A percentile compares a stretch with the other conserved stretches of the same genome.
These are phyloP conservation scores for Papiliotrema flavescens DNA, from an alignment of 1,284 basidiomycete species.

Conservation along the genomic window DNA sequence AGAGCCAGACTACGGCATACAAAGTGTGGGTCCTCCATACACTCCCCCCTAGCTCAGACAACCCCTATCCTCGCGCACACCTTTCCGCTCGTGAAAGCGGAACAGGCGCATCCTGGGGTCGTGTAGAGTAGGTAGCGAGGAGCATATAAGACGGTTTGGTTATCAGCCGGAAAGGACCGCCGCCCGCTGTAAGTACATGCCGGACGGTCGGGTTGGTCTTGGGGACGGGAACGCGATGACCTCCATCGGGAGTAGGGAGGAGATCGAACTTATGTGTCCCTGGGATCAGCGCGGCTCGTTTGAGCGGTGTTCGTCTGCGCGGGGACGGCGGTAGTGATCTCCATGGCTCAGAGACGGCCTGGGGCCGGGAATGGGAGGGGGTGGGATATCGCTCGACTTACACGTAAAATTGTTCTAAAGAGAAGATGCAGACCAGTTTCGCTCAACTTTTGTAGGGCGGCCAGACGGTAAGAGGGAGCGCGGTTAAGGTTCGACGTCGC, in stretches of 20 bases:
- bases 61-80: background rate
- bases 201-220: slow-evolving; percentile 23
- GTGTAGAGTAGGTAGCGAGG: background rate
- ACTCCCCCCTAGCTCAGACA: background rate
- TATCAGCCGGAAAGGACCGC: slow-evolving; percentile 32
- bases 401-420: slow-evolving; percentile 33
- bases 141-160: slow-evolving; percentile 24
- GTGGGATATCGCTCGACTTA: slow-evolving; percentile 2
- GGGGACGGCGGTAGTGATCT: slow-evolving; percentile 14
- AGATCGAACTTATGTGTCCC: slow-evolving; percentile 50
- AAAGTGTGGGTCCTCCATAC: background rate
- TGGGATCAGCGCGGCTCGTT: slow-evolving; percentile 6
- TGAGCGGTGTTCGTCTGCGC: background rate
- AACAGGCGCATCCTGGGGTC: background rate
- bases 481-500: too few relatives aligned
- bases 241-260: slow-evolving; percentile 43
- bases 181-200: background rate
- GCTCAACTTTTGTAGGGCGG: slow-evolving; percentile 1
- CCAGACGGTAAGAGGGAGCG: background rate
- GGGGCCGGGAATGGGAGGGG: background rate
- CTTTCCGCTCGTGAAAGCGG: background rate
- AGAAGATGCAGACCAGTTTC: slow-evolving; percentile 2
- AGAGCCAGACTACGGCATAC: too few relatives aligned
- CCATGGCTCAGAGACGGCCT: slow-evolving; percentile 13
- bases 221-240: slow-evolving; percentile 50